Evolutionary conservation across 129 eudicot genomes (phyloP).

Genomic region (Arctium lappa): DNA sequence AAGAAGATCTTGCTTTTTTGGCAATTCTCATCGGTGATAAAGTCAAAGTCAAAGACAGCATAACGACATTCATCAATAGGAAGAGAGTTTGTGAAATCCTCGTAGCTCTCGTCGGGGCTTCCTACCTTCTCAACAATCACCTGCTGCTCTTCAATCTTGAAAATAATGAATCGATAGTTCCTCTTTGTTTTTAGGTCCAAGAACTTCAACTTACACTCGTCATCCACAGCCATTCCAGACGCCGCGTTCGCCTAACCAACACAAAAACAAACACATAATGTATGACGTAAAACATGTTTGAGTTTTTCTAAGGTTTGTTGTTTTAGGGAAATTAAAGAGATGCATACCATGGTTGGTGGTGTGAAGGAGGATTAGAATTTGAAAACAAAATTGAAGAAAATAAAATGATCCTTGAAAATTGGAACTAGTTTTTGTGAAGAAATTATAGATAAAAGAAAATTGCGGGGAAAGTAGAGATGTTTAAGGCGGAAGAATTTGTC

Average conservation of each 20-base stretch:
- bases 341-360: slow-evolving; percentile 37
- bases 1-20: slow-evolving; percentile 96
- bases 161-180: slow-evolving; percentile 60
- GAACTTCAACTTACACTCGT: slow-evolving; percentile 85
- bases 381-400: slow-evolving; percentile 12
- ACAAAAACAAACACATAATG: background rate
- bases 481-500: slow-evolving; percentile 32
- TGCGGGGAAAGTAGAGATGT: slow-evolving; percentile 32
- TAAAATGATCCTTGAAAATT: slow-evolving; percentile 27
- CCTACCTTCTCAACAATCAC: slow-evolving; percentile 89
- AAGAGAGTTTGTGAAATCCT: slow-evolving; percentile 69
- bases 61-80: slow-evolving; percentile 87
- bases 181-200: slow-evolving; percentile 72
- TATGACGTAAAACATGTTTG: background rate
- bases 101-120: slow-evolving; percentile 58
- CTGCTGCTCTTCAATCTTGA: slow-evolving; percentile 64
- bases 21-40: slow-evolving; percentile 73
- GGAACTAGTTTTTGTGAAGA: slow-evolving; percentile 18
- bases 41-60: slow-evolving; percentile 87
- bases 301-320: too few species aligned
- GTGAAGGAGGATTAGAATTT: slow-evolving; percentile 14
- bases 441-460: slow-evolving; percentile 26
- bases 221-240: slow-evolving; percentile 87
- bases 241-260: slow-evolving; percentile 70
- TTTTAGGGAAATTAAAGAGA: background rate